phyloP scores from a whole-genome alignment of 192 early-diverging fungal species.

The Chytriomyces sp. region DNA sequence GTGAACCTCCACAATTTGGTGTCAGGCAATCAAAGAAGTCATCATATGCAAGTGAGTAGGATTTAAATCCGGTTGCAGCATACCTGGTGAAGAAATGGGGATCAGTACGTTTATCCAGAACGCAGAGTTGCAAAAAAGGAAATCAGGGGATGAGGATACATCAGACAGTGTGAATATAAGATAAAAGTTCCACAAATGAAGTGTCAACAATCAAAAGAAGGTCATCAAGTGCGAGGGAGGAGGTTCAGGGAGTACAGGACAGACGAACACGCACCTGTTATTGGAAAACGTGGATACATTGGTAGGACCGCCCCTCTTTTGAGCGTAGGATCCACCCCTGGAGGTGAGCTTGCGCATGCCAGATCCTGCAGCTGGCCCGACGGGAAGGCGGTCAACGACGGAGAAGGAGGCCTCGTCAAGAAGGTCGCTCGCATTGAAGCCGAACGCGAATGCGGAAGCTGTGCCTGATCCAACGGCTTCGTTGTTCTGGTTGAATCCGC shows the following conservation, averaged over 20 bases:
- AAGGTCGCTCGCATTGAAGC: conserved; percentile 63
- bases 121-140: not conserved
- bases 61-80: too few relatives aligned
- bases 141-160: not conserved
- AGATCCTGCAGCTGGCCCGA: conserved; percentile 63
- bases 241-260: not conserved
- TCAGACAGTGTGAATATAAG: conserved; percentile 35
- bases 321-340: conserved; percentile 21
- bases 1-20: not conserved
- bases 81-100: not conserved
- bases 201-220: not conserved
- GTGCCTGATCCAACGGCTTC: conserved; percentile 84
- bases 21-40: not conserved
- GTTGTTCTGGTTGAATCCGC: conserved; percentile 23
- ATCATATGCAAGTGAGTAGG: not conserved
- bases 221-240: conserved; percentile 6
- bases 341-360: conserved; percentile 15
- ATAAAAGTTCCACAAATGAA: conserved; percentile 10
- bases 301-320: conserved; percentile 36
- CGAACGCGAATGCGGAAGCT: conserved; percentile 85
- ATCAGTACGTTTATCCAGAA: too few relatives aligned
- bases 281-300: conserved; percentile 22
- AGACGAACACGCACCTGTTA: conserved; percentile 3
- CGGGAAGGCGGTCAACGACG: conserved; percentile 78
- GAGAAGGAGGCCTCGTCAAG: conserved; percentile 93